phyloP scores from a whole-genome alignment of 345 rosid genomes.

The Lenwebbia sp. region DNA sequence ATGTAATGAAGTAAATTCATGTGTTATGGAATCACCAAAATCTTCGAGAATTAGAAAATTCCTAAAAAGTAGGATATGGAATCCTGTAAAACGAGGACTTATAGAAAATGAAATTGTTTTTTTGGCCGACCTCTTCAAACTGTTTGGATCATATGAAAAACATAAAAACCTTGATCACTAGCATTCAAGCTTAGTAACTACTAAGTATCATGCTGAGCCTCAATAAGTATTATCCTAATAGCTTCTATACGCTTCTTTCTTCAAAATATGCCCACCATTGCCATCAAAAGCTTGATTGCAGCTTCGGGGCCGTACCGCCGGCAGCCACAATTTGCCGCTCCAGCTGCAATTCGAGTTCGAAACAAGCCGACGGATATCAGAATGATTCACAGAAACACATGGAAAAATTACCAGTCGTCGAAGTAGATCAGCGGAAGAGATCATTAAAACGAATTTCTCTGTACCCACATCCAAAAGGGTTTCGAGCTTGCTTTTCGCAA shows the following conservation, averaged over 20 bases:
- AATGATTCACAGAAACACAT: not conserved
- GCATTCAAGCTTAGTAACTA: not conserved
- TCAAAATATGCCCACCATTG: not conserved
- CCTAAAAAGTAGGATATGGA: not conserved
- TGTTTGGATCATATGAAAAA: not conserved
- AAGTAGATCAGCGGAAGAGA: not conserved
- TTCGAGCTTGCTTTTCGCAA: constrained; percentile 75
- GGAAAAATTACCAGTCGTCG: not conserved
- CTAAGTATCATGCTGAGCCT: not conserved
- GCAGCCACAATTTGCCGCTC: constrained; percentile 86
- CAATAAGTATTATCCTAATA: not conserved
- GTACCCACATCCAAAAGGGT: constrained; percentile 49
- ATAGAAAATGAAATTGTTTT: not conserved
- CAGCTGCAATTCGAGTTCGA: constrained; percentile 27
- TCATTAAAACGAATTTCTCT: not conserved
- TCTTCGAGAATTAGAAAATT: not conserved
- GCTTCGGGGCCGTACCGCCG: constrained; percentile 57
- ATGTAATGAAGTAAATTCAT: not conserved
- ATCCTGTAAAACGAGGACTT: not conserved
- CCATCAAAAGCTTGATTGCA: not conserved
- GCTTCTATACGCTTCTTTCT: not conserved
- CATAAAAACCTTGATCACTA: not conserved
- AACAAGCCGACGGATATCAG: not conserved
- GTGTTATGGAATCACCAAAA: not conserved
- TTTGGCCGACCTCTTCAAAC: not conserved